Percentiles rank a stretch among this genome's conserved stretches.
phyloP scores from a whole-genome alignment of 345 rosid genomes.

The Salix arbutifolia region DNA sequence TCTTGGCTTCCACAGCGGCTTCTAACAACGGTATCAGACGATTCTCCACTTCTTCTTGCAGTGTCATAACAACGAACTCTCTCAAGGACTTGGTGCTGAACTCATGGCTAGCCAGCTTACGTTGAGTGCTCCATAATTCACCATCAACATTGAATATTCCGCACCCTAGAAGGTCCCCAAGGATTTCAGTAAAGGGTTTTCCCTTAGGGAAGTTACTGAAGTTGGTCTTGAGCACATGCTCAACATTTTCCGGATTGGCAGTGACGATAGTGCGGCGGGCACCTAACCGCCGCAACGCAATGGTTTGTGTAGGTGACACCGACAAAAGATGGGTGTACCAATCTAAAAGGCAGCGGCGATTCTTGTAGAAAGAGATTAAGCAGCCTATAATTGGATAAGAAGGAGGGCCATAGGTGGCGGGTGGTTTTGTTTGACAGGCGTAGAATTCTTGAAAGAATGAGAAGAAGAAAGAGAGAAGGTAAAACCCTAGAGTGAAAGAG shows the following conservation, averaged over 20 bases:
- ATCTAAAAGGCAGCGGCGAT: conserved; percentile 56
- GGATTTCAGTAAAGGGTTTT: conserved; percentile 65
- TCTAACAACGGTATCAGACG: conserved; percentile 50
- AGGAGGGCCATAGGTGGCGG: conserved; percentile 22
- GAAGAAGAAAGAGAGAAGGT: conserved; percentile 5
- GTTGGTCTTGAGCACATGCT: conserved; percentile 58
- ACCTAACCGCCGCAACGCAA: conserved; percentile 45
- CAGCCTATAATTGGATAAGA: conserved; percentile 70
- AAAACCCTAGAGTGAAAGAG: conserved; percentile 16
- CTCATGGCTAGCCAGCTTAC: conserved; percentile 75
- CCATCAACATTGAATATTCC: conserved; percentile 84
- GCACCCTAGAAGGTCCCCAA: conserved; percentile 73
- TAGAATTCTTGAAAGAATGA: not conserved
- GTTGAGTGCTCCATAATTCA: conserved; percentile 59
- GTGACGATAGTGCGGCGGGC: conserved; percentile 60
- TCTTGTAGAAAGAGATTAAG: conserved; percentile 54
- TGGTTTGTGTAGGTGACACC: conserved; percentile 50
- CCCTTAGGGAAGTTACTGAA: conserved; percentile 81
- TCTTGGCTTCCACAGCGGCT: conserved; percentile 8
- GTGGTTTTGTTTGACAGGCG: not conserved
- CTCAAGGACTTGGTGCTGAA: conserved; percentile 56
- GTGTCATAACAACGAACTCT: conserved; percentile 46
- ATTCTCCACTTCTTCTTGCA: conserved; percentile 47
- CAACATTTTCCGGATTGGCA: conserved; percentile 63
- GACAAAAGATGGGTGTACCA: conserved; percentile 75